Conservation (phyloP, 83 land plant species). For the Diphasiastrum complanatum region DNA sequence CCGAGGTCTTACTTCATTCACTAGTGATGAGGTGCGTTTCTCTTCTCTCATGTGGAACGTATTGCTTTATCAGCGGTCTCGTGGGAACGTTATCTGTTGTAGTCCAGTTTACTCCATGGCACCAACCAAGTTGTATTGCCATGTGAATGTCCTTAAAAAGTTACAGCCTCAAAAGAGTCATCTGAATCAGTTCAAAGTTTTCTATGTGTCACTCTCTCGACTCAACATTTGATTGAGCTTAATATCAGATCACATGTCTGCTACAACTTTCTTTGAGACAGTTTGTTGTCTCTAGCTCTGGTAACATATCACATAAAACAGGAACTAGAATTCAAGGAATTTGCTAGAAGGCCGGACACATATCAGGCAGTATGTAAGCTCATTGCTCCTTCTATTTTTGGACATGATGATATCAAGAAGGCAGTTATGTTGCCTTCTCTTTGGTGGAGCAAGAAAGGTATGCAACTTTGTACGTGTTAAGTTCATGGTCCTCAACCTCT, state of each 20-base stretch:
- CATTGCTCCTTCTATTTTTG: conserved; percentile 96
- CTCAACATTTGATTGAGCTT: background rate
- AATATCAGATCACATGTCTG: background rate
- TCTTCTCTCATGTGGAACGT: too few relatives aligned
- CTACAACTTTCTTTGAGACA: background rate
- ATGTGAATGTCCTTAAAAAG: background rate
- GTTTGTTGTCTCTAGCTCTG: too few relatives aligned
- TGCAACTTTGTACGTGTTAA: background rate
- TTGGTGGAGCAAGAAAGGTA: conserved; percentile 96
- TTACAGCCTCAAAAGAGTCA: background rate
- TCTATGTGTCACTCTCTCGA: background rate
- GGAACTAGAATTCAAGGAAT: conserved; percentile 79
- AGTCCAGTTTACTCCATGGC: too few relatives aligned
- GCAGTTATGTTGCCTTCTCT: conserved; percentile 89
- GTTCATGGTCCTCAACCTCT: background rate
- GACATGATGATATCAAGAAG: conserved; percentile 91
- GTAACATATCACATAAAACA: too few relatives aligned
- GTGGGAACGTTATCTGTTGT: too few relatives aligned
- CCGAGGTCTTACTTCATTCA: conserved; percentile 51
- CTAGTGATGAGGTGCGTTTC: conserved; percentile 60
- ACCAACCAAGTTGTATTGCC: too few relatives aligned
- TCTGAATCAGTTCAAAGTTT: background rate
- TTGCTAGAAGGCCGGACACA: conserved; percentile 71
- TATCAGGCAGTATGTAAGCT: conserved; percentile 62
- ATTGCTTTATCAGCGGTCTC: too few relatives aligned